Conservation (phyloP, 139 green algal species). For the Cymbomonas tetramitiformis region DNA sequence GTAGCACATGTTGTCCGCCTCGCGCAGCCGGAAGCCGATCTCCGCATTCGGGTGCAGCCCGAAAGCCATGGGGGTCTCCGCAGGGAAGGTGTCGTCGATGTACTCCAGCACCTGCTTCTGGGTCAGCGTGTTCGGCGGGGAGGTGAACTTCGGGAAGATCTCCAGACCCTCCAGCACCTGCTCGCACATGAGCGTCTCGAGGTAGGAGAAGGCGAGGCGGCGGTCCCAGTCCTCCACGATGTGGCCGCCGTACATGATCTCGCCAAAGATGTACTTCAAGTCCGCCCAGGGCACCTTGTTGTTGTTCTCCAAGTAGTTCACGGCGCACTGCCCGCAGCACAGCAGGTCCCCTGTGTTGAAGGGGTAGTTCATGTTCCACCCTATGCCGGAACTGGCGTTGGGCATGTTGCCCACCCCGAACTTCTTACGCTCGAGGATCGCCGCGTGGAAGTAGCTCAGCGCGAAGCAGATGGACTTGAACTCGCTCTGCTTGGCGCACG, state of each 20-base stretch:
- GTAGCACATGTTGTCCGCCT: conserved; percentile 48
- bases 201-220: conserved; percentile 57
- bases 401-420: conserved; percentile 83
- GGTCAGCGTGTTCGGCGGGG: conserved; percentile 56
- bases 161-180: conserved; percentile 45
- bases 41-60: conserved; percentile 86
- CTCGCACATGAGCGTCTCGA: conserved; percentile 62
- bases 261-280: conserved; percentile 71
- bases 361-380: conserved; percentile 92
- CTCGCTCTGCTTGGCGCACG: conserved; percentile 57
- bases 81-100: conserved; percentile 61
- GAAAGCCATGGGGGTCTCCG: conserved; percentile 77
- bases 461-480: conserved; percentile 72
- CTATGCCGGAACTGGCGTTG: too few species aligned
- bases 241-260: conserved; percentile 93
- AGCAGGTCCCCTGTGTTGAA: conserved; percentile 82
- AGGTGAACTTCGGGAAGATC: conserved; percentile 60
- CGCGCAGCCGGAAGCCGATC: conserved; percentile 67
- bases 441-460: conserved; percentile 80
- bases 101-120: conserved; percentile 48
- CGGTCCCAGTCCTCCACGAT: conserved; percentile 85
- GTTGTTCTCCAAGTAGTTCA: conserved; percentile 79
- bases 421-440: conserved; percentile 81
- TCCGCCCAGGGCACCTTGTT: conserved; percentile 47
- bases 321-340: conserved; percentile 62